A percentile compares a stretch with the other conserved stretches of the same genome.
Conservation (phyloP, 2,329 filamentous ascomycete genomes). For the Aspergillus caelatus region DNA sequence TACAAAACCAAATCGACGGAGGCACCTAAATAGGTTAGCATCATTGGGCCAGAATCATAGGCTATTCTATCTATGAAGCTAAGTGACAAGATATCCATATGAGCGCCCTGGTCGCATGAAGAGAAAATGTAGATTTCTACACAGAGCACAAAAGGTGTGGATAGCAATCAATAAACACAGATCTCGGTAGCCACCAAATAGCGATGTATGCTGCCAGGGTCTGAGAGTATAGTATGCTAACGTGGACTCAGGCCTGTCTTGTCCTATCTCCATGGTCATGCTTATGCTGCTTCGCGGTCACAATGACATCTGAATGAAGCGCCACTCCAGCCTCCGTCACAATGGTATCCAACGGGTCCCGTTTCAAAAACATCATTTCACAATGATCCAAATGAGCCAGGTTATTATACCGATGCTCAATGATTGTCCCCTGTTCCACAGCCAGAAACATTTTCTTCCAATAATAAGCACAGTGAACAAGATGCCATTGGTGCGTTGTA, state of each 20-base stretch:
- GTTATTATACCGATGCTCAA: conserved; percentile 28
- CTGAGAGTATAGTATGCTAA: no score
- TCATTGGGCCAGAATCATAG: no score
- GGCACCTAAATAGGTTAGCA: no score
- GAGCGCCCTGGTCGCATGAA: no score
- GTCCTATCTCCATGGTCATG: not conserved
- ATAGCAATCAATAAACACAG: no score
- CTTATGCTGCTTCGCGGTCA: not conserved
- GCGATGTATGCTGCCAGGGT: no score
- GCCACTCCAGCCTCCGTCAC: conserved; percentile 12
- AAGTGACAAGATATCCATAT: no score
- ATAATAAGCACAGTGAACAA: conserved; percentile 37
- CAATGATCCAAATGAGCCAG: conserved; percentile 19
- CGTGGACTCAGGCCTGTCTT: not conserved
- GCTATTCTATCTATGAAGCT: no score
- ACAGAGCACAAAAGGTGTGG: no score
- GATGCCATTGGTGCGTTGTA: conserved; percentile 32
- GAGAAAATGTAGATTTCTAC: no score
- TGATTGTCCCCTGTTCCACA: conserved; percentile 14
- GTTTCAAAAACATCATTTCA: conserved; percentile 17
- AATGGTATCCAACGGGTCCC: conserved; percentile 10
- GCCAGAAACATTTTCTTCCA: conserved; percentile 33
- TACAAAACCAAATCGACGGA: no score
- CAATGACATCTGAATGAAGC: conserved; percentile 8
- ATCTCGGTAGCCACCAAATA: no score